Evolutionary conservation across 2,329 filamentous ascomycete genomes (phyloP).

Genomic region (Xylariaceae sp.): DNA sequence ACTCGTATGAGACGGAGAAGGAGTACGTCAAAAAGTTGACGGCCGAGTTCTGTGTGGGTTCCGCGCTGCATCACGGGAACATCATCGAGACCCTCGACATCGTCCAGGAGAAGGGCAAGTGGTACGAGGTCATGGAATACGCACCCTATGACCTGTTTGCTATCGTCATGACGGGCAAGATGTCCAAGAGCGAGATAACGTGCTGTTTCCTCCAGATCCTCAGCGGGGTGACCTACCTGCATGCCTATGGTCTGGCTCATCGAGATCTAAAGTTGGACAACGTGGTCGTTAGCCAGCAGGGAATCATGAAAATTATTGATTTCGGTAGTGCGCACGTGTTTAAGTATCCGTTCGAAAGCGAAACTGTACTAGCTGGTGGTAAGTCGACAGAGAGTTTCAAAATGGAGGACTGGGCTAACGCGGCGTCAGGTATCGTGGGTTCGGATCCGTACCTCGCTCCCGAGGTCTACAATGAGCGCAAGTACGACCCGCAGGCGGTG

Average conservation of each 20-base stretch:
- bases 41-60: slow-evolving; percentile 96
- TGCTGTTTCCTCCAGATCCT: slow-evolving; percentile 93
- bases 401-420: slow-evolving; percentile 8
- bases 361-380: slow-evolving; percentile 75
- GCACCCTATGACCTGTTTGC: slow-evolving; percentile 94
- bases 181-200: slow-evolving; percentile 82
- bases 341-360: slow-evolving; percentile 92
- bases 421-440: slow-evolving; percentile 53
- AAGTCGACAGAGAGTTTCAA: slow-evolving; percentile 33
- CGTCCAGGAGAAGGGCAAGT: slow-evolving; percentile 84
- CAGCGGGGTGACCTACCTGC: slow-evolving; percentile 87
- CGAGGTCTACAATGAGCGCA: slow-evolving; percentile 88
- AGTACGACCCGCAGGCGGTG: slow-evolving; percentile 87
- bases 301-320: slow-evolving; percentile 99
- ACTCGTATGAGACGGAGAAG: slow-evolving; percentile 87
- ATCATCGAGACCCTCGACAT: slow-evolving; percentile 98
- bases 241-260: slow-evolving; percentile 91
- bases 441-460: slow-evolving; percentile 94
- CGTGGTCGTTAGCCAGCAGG: slow-evolving; percentile 89
- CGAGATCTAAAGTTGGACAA: slow-evolving; percentile 96
- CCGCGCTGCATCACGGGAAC: slow-evolving; percentile 93
- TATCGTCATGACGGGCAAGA: slow-evolving; percentile 98
- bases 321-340: slow-evolving; percentile 97
- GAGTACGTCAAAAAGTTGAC: slow-evolving; percentile 98
- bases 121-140: slow-evolving; percentile 99